Conservation (phyloP, 345 rosid genomes). For the Hypericum perforatum region DNA sequence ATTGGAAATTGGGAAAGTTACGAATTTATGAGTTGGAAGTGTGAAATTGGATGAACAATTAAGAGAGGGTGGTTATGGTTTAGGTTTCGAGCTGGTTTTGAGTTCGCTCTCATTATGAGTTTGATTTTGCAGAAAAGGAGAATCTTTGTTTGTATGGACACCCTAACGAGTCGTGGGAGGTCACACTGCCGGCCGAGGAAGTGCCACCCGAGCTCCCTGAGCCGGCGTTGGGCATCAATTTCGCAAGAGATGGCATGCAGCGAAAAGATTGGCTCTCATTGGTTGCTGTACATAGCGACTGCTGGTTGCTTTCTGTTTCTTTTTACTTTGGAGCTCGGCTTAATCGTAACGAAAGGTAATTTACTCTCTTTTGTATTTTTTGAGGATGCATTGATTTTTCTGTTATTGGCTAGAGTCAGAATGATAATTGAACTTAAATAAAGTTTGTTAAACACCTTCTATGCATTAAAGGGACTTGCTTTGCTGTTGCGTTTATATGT, state of each 20-base stretch:
- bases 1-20: too few species aligned
- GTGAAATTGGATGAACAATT: too few species aligned
- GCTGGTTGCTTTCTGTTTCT: conserved; percentile 95
- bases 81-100: neutral
- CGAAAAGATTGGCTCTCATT: conserved; percentile 90
- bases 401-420: too few species aligned
- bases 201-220: conserved; percentile 98
- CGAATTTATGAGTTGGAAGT: too few species aligned
- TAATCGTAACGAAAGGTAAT: conserved; percentile 77
- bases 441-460: too few species aligned
- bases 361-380: neutral
- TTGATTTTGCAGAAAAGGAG: conserved; percentile 59
- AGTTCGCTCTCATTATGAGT: neutral
- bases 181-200: conserved; percentile 88
- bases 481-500: too few species aligned
- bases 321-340: conserved; percentile 94
- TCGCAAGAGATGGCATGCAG: conserved; percentile 94
- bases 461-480: too few species aligned
- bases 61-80: too few species aligned
- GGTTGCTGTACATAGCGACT: conserved; percentile 92
- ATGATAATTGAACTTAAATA: too few species aligned
- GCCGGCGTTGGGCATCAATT: conserved; percentile 93
- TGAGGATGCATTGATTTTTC: too few species aligned
- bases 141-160: conserved; percentile 91
- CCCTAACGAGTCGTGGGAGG: conserved; percentile 91